phyloP scores from a whole-genome alignment of 495 filamentous ascomycete species.

The Delitschia confertaspora region DNA sequence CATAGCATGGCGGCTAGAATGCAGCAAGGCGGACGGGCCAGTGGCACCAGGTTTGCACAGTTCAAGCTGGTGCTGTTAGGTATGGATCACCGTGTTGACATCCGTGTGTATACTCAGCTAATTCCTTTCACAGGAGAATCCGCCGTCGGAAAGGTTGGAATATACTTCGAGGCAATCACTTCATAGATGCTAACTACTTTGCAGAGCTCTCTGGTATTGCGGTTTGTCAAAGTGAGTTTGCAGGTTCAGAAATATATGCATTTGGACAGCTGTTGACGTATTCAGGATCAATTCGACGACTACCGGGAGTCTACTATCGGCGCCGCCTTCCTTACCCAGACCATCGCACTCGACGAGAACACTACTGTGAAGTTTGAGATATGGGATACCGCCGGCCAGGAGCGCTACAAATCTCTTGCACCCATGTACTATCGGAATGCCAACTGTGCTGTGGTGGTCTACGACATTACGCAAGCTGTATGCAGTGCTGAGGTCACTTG shows the following conservation, averaged over 20 bases:
- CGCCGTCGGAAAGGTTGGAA: slow-evolving; percentile 85
- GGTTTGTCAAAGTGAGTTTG: slow-evolving; percentile 83
- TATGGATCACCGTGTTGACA: slow-evolving; percentile 37
- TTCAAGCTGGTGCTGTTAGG: slow-evolving; percentile 97
- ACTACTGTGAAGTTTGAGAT: slow-evolving; percentile 99
- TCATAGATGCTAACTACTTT: slow-evolving; percentile 4
- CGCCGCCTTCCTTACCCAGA: slow-evolving; percentile 97
- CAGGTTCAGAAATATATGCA: not conserved
- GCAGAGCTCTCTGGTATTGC: slow-evolving; percentile 90
- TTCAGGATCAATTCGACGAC: slow-evolving; percentile 98
- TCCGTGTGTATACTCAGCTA: slow-evolving; percentile 13
- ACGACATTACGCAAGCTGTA: slow-evolving; percentile 98
- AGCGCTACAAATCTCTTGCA: slow-evolving; percentile 94
- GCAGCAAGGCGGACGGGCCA: slow-evolving; percentile 64
- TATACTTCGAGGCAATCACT: slow-evolving; percentile 23
- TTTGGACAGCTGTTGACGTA: too few relatives aligned
- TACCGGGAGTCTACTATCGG: slow-evolving; percentile 99
- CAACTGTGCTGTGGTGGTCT: slow-evolving; percentile 97
- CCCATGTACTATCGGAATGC: slow-evolving; percentile 99
- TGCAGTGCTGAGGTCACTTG: slow-evolving; percentile 28
- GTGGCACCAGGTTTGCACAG: slow-evolving; percentile 80
- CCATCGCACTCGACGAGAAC: slow-evolving; percentile 91
- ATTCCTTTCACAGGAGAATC: slow-evolving; percentile 71
- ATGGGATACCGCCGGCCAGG: slow-evolving; percentile 98
- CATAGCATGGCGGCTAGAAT: slow-evolving; percentile 73